These are phyloP conservation scores for Talaromyces albobiverticillius DNA, from an alignment of 2,329 filamentous ascomycete species.

Conservation along the genomic window DNA sequence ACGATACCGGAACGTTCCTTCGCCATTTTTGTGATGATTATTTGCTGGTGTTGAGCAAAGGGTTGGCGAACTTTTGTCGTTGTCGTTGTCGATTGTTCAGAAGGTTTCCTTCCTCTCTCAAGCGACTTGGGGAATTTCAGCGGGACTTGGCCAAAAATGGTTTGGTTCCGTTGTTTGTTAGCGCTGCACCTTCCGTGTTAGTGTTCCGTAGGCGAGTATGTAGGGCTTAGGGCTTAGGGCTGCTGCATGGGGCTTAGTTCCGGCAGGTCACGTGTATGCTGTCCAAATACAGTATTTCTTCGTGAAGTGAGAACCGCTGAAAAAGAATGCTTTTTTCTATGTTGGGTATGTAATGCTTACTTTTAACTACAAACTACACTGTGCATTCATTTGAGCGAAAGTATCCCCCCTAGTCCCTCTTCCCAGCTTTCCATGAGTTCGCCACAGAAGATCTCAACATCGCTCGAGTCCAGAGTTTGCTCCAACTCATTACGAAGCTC, in stretches of 20 bases:
- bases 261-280: conserved; percentile 10
- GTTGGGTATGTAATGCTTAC: no score
- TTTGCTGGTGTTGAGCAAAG: conserved; percentile 20
- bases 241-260: background rate
- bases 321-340: conserved; percentile 4
- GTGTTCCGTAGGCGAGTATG: conserved; percentile 29
- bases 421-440: conserved; percentile 48
- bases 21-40: conserved; percentile 43
- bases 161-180: conserved; percentile 30
- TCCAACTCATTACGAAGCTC: conserved; percentile 32
- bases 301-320: no score
- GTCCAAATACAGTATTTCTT: no score
- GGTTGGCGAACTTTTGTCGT: conserved; percentile 26
- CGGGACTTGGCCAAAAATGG: conserved; percentile 12
- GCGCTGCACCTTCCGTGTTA: conserved; percentile 1
- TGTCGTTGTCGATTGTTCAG: conserved; percentile 19
- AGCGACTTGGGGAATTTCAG: background rate
- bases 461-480: conserved; percentile 34
- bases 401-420: conserved; percentile 41
- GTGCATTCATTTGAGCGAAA: conserved; percentile 25
- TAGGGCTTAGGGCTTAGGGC: conserved; percentile 41
- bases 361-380: background rate
- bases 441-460: conserved; percentile 43
- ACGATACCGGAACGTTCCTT: conserved; percentile 54
- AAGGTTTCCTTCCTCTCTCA: no score